A percentile compares a stretch with the other conserved stretches of the same genome.
phyloP scores from a whole-genome alignment of 2,329 filamentous ascomycete genomes.

The Fusarium sororula region DNA sequence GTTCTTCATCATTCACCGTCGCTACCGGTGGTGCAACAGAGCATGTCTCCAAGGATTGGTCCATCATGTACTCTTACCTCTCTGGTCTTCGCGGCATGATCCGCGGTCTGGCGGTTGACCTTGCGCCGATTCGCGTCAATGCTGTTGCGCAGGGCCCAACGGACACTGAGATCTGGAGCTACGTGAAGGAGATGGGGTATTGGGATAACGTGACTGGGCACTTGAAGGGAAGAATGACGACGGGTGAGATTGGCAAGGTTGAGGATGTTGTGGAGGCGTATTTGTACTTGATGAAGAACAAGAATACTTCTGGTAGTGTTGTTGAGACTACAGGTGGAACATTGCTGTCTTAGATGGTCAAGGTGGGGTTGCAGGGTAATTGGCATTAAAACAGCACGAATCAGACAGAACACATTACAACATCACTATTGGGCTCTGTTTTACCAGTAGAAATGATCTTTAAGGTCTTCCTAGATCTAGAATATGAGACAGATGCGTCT shows the following conservation, averaged over 20 bases:
- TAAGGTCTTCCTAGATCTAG: too few species aligned
- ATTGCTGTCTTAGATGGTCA: conserved; percentile 16
- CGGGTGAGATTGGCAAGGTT: conserved; percentile 16
- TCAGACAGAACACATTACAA: neutral
- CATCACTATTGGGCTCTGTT: too few species aligned
- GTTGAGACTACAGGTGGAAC: conserved; percentile 35
- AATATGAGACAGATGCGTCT: accelerated
- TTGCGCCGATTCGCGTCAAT: conserved; percentile 33
- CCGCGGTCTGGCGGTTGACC: conserved; percentile 28
- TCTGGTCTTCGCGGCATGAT: conserved; percentile 27
- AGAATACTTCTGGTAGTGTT: conserved; percentile 31
- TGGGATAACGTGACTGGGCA: conserved; percentile 24
- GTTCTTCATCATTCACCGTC: conserved; percentile 27
- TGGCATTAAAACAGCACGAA: neutral
- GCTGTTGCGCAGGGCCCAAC: conserved; percentile 24
- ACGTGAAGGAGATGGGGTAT: conserved; percentile 24
- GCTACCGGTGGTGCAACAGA: conserved; percentile 25
- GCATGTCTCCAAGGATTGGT: conserved; percentile 29
- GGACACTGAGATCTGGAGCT: conserved; percentile 31
- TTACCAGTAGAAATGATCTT: accelerated
- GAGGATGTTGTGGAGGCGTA: conserved; percentile 36
- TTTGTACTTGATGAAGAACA: conserved; percentile 38
- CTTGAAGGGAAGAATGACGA: conserved; percentile 27
- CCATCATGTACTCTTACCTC: conserved; percentile 22
- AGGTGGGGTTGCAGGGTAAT: neutral